Base-by-base conservation (phyloP, 1,284 basidiomycete species). In the Ustilago sp. region DNA sequence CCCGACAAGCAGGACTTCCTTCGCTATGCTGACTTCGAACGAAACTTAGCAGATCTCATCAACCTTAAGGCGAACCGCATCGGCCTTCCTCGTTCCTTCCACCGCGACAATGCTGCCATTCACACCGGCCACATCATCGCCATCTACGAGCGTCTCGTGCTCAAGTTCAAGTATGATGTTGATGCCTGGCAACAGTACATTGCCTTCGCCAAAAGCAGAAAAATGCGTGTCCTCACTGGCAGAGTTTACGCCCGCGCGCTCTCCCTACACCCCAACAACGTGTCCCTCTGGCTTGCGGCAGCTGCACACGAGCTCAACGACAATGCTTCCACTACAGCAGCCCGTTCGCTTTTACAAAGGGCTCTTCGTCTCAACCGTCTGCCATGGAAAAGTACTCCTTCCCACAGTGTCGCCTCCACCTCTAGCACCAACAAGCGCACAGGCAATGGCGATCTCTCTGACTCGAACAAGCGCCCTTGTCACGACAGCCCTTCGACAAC, bases 21-120 rank as follows among this genome's bases (percentile, higher is more conserved):
- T 80, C 91, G 93, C 59, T 98, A 99, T 88, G 92, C 92, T 47
- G 90, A 93, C 31, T 98, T 97, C 87, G 95, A 98, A 88, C 93
- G 94, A 90, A 90, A 81, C 54, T 68, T 82, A 15, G 73, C 75
- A 51, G 64, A 69, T 32, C 66, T 79, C 56, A 73, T 80, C 59
- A 72, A 71, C 19, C 62, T 78, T 36, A 77, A 79, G 32, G 72
- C 78, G 9, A 63, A 70, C 35, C 67, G 67, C 28, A 68, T 78
- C 38, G 60, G 68, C 9, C 66, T 82, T 39, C 72, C 76, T 13
- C 63, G 77, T n/a, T 56, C 75, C n/a, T 80, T 80, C 41, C 68
- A 73, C 35, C 59, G 68, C 36, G 72, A 79, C 66, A 79, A 79
- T 68, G 74, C 74, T 38, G 65, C 78, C 19, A 58, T 67, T 8